Evolutionary conservation across 2,329 filamentous ascomycete species (phyloP).

Genomic region (Sporothrix curviconia): DNA sequence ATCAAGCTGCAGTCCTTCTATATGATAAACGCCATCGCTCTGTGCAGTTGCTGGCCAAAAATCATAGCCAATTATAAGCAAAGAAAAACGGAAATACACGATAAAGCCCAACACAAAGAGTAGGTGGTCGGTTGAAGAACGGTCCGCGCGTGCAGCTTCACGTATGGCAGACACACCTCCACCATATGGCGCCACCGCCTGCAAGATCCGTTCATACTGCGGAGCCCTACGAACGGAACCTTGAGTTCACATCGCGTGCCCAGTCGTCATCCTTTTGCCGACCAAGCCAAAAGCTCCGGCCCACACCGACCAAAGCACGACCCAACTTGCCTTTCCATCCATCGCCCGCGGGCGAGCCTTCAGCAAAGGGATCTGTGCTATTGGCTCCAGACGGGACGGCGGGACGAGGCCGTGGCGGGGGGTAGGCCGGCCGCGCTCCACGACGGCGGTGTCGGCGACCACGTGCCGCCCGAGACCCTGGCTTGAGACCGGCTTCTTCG

Average conservation of each 20-base stretch:
- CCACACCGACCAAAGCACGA: constrained; percentile 68
- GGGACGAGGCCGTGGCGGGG: background rate
- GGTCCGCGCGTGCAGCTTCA: no score
- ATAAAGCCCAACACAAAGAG: background rate
- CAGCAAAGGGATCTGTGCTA: constrained; percentile 56
- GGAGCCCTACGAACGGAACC: constrained; percentile 21
- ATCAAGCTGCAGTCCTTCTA: constrained; percentile 6
- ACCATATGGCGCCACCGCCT: background rate
- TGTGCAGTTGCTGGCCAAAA: constrained; percentile 3
- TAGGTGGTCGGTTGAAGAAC: no score
- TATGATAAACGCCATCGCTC: constrained; percentile 12
- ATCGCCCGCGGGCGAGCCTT: constrained; percentile 63
- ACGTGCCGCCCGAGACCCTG: constrained; percentile 7
- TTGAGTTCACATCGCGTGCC: constrained; percentile 51
- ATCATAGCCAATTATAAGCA: background rate
- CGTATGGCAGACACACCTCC: no score
- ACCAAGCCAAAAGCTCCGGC: constrained; percentile 75
- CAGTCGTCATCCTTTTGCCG: constrained; percentile 57
- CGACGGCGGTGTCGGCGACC: constrained; percentile 18
- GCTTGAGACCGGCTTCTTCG: constrained; percentile 16
- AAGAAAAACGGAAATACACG: background rate
- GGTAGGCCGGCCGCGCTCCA: constrained; percentile 31
- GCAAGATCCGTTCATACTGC: background rate
- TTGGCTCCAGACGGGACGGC: background rate
- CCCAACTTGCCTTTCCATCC: constrained; percentile 76